A percentile compares a stretch with the other conserved stretches of the same genome.
Conservation (phyloP, 2,329 filamentous ascomycete genomes). For the Claviceps monticola region DNA sequence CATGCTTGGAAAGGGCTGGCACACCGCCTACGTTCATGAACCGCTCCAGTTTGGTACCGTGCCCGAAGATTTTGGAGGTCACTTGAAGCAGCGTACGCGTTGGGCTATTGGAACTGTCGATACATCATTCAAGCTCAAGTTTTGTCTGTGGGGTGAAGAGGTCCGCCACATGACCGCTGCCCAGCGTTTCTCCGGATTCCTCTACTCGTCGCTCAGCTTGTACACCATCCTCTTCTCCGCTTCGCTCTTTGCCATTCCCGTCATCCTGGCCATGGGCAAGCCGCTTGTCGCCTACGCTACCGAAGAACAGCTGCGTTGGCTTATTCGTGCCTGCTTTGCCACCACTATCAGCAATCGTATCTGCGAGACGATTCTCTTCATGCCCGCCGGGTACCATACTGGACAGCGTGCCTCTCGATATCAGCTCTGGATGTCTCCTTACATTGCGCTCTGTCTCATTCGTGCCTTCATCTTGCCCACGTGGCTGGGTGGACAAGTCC, state of each 20-base stretch:
- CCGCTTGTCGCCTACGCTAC: conserved; percentile 42
- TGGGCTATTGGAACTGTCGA: conserved; percentile 45
- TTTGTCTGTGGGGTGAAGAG: conserved; percentile 40
- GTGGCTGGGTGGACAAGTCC: conserved; percentile 44
- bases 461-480: conserved; percentile 43
- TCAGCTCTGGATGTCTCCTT: conserved; percentile 50
- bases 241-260: conserved; percentile 43
- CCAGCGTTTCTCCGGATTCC: conserved; percentile 44
- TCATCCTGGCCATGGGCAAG: conserved; percentile 43
- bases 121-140: conserved; percentile 45
- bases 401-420: conserved; percentile 41
- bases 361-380: conserved; percentile 42
- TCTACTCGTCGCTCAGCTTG: conserved; percentile 40
- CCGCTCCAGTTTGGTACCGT: conserved; percentile 46
- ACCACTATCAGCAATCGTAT: conserved; percentile 36
- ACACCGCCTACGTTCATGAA: conserved; percentile 45
- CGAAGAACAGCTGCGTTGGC: conserved; percentile 40
- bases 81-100: conserved; percentile 42
- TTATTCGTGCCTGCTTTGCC: conserved; percentile 41
- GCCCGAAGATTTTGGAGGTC: conserved; percentile 39
- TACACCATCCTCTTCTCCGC: conserved; percentile 41
- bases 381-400: conserved; percentile 44
- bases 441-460: conserved; percentile 42
- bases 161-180: conserved; percentile 39
- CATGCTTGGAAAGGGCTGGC: conserved; percentile 47